Conservation (phyloP, 768 basidiomycete genomes). For the Mycena haematopus region DNA sequence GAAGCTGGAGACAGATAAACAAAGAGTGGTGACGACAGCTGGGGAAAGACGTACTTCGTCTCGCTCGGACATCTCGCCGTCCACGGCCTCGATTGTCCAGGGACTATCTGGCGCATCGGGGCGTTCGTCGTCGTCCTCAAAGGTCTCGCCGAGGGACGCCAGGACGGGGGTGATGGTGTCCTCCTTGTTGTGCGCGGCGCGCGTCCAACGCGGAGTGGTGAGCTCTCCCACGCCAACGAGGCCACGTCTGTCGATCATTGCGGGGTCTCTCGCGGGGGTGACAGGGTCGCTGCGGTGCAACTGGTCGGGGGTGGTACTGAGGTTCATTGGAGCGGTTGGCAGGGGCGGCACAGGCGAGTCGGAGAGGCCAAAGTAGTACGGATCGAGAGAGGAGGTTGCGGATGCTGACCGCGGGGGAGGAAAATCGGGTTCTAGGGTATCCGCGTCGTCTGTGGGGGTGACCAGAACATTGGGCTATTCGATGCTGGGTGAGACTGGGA, state of each 20-base stretch:
- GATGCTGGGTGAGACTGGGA: conserved; percentile 32
- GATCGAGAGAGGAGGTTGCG: conserved; percentile 82
- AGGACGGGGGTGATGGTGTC: conserved; percentile 39
- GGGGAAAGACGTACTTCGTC: conserved; percentile 60
- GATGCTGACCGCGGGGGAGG: conserved; percentile 71
- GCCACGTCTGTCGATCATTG: conserved; percentile 81
- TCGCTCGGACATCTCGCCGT: conserved; percentile 76
- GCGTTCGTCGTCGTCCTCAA: conserved; percentile 49
- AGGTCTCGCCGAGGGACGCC: conserved; percentile 43
- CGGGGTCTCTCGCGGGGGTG: conserved; percentile 79
- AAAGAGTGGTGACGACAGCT: conserved; percentile 8
- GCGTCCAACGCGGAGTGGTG: conserved; percentile 93
- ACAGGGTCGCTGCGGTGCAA: conserved; percentile 56
- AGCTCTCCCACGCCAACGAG: conserved; percentile 96
- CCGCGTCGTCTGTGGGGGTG: conserved; percentile 47
- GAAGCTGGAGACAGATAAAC: conserved; percentile 40
- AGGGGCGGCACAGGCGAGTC: conserved; percentile 66
- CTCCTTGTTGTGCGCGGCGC: conserved; percentile 49
- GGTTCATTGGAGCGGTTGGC: conserved; percentile 46
- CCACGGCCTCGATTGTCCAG: conserved; percentile 88
- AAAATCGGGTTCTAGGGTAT: conserved; percentile 52
- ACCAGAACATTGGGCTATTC: conserved; percentile 55
- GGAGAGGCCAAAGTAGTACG: conserved; percentile 85
- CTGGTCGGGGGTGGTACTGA: conserved; percentile 70
- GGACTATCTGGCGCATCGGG: conserved; percentile 79